A percentile compares a stretch with the other conserved stretches of the same genome.
Conservation (phyloP, 495 filamentous ascomycete species). For the Aspergillus hancockii region DNA sequence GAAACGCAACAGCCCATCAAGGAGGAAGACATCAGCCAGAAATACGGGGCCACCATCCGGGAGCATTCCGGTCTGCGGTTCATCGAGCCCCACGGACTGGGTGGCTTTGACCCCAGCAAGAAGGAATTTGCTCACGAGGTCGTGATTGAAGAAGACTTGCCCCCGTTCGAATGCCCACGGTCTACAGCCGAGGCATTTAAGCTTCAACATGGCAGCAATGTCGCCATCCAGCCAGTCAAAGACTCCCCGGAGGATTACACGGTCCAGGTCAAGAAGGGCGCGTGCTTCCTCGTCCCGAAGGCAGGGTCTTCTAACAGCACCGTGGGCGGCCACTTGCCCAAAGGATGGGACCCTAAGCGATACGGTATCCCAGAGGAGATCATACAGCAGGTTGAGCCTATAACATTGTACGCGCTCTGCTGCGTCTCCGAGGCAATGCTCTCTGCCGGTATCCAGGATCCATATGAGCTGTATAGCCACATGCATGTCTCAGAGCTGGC, state of each 20-base stretch:
- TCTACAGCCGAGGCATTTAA: constrained; percentile 96
- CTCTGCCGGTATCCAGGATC: constrained; percentile 92
- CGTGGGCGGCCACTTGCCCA: constrained; percentile 92
- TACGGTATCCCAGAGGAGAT: constrained; percentile 98
- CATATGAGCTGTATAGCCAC: constrained; percentile 99
- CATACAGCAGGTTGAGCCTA: constrained; percentile 91
- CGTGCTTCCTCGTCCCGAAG: constrained; percentile 91
- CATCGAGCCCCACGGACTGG: constrained; percentile 92
- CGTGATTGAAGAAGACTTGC: constrained; percentile 91
- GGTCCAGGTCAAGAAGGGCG: constrained; percentile 89
- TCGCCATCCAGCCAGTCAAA: constrained; percentile 85
- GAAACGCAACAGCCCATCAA: constrained; percentile 90
- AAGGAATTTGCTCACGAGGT: constrained; percentile 97
- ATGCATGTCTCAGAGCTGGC: constrained; percentile 96
- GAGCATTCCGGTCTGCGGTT: constrained; percentile 96
- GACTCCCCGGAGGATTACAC: constrained; percentile 91
- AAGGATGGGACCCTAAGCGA: constrained; percentile 89
- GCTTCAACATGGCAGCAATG: constrained; percentile 91
- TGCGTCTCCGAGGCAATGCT: constrained; percentile 89
- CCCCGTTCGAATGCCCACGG: constrained; percentile 94
- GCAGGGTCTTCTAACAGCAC: constrained; percentile 91
- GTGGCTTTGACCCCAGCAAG: constrained; percentile 92
- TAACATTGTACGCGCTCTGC: constrained; percentile 91
- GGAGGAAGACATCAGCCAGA: constrained; percentile 92
- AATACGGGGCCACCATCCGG: constrained; percentile 93